A percentile compares a stretch with the other conserved stretches of the same genome.
Conservation (phyloP, 148 eudicot genomes). For the Silene uniflora region DNA sequence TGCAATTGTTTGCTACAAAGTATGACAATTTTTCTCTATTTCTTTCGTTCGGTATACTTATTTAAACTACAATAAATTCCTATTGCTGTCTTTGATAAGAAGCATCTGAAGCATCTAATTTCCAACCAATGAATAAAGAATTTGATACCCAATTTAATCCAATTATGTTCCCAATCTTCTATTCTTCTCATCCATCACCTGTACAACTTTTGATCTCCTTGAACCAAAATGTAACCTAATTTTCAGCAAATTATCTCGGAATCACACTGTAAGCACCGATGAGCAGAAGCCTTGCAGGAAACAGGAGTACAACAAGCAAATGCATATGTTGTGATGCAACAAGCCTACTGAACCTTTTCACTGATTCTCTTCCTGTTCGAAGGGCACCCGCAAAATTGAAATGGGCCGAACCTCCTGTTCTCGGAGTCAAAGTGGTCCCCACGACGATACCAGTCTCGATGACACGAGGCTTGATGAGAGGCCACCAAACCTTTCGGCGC, state of each 20-base stretch:
- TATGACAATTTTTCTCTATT: background rate
- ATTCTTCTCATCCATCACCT: too few relatives aligned
- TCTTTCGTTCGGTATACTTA: too few relatives aligned
- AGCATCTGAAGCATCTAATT: conserved; percentile 19
- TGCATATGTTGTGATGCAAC: conserved; percentile 86
- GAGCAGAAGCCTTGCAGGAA: conserved; percentile 61
- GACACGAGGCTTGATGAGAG: conserved; percentile 42
- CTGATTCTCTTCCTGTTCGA: conserved; percentile 51
- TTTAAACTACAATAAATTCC: background rate
- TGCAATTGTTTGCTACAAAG: background rate
- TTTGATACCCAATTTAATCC: conserved; percentile 8
- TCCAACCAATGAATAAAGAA: conserved; percentile 41
- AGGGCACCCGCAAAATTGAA: conserved; percentile 50
- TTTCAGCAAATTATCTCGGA: conserved; percentile 20
- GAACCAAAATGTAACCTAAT: background rate
- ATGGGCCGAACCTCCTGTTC: conserved; percentile 27
- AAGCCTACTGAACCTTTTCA: conserved; percentile 63
- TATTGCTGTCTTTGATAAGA: conserved; percentile 15
- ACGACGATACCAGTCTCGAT: conserved; percentile 29
- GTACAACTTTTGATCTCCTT: conserved; percentile 18
- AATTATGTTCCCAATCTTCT: conserved; percentile 6
- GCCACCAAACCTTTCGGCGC: conserved; percentile 70
- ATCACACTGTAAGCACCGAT: conserved; percentile 44
- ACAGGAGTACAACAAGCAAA: conserved; percentile 57
- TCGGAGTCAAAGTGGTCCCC: conserved; percentile 32